These are phyloP conservation scores for Parietichytrium sp. DNA, from an alignment of 108 stramenopile genomes.

Conservation along the genomic window DNA sequence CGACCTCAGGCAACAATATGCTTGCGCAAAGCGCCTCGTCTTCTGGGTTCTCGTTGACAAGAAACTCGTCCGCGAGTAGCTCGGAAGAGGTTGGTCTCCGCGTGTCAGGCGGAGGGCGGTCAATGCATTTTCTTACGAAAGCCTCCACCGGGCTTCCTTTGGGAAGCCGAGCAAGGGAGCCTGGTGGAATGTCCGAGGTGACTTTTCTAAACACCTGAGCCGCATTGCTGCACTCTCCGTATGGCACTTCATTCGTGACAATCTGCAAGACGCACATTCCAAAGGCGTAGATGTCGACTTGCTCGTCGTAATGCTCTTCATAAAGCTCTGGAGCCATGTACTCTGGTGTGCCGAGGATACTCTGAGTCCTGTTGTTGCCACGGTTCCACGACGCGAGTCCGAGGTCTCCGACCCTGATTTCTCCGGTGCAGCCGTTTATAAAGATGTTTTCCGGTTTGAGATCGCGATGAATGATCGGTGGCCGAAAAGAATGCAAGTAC, in stretches of 20 bases:
- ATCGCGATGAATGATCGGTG: slow-evolving; percentile 46
- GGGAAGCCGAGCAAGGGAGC: neutral
- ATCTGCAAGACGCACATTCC: slow-evolving; percentile 67
- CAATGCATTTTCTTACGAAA: slow-evolving; percentile 81
- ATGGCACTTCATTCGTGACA: slow-evolving; percentile 58
- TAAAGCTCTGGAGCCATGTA: slow-evolving; percentile 93
- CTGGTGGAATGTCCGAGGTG: neutral
- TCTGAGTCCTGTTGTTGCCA: slow-evolving; percentile 41
- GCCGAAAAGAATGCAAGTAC: slow-evolving; percentile 84
- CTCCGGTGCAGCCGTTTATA: slow-evolving; percentile 59
- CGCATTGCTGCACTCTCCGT: slow-evolving; percentile 54
- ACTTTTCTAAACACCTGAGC: slow-evolving; percentile 46
- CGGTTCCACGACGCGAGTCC: slow-evolving; percentile 55
- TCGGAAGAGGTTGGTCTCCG: neutral
- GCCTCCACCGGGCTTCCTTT: slow-evolving; percentile 66
- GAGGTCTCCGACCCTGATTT: slow-evolving; percentile 62
- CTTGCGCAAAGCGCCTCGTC: neutral
- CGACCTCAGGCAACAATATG: neutral
- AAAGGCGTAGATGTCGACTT: slow-evolving; percentile 67
- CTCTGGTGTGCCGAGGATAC: slow-evolving; percentile 63
- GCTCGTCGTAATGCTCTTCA: slow-evolving; percentile 62
- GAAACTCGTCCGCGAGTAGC: neutral
- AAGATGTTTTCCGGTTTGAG: slow-evolving; percentile 68
- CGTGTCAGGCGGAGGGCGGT: slow-evolving; percentile 21
- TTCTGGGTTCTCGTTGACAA: neutral